phyloP scores from a whole-genome alignment of 768 basidiomycete species.

The Daedalea quercina region DNA sequence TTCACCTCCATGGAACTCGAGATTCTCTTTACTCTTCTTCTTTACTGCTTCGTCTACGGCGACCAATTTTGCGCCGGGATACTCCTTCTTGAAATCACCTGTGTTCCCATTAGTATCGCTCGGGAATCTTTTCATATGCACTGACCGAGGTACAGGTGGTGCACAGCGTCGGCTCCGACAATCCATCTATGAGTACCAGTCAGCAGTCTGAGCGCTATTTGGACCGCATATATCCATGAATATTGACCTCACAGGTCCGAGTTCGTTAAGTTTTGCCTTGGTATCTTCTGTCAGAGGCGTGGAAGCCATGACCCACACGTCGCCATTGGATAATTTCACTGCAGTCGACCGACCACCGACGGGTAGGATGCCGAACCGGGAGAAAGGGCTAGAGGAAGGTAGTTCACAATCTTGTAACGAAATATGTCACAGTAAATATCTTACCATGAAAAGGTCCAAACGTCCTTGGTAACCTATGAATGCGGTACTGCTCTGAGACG shows the following conservation, averaged over 20 bases:
- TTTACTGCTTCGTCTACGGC: slow-evolving; percentile 51
- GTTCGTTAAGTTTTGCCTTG: slow-evolving; percentile 47
- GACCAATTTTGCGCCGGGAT: slow-evolving; percentile 64
- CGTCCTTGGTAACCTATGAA: slow-evolving; percentile 31
- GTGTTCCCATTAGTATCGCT: neutral
- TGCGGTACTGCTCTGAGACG: neutral
- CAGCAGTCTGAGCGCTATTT: neutral
- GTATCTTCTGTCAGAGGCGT: slow-evolving; percentile 65
- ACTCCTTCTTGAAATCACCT: slow-evolving; percentile 64
- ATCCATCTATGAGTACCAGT: slow-evolving; percentile 39
- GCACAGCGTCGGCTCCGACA: slow-evolving; percentile 49
- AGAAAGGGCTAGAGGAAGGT: slow-evolving; percentile 46
- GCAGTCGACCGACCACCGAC: slow-evolving; percentile 84
- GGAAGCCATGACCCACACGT: slow-evolving; percentile 80
- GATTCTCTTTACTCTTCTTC: slow-evolving; percentile 43
- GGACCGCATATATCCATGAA: too few relatives aligned
- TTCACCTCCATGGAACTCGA: slow-evolving; percentile 61
- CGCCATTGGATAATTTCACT: slow-evolving; percentile 57
- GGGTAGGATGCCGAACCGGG: slow-evolving; percentile 59
- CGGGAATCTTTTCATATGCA: slow-evolving; percentile 2
- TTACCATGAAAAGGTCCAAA: slow-evolving; percentile 61
- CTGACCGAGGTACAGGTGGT: slow-evolving; percentile 53
- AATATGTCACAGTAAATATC: too few relatives aligned
- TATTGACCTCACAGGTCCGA: slow-evolving; percentile 65
- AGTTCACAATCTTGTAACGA: too few relatives aligned